phyloP scores from a whole-genome alignment of 208 protist genomes.

The Porcisia deanei region DNA sequence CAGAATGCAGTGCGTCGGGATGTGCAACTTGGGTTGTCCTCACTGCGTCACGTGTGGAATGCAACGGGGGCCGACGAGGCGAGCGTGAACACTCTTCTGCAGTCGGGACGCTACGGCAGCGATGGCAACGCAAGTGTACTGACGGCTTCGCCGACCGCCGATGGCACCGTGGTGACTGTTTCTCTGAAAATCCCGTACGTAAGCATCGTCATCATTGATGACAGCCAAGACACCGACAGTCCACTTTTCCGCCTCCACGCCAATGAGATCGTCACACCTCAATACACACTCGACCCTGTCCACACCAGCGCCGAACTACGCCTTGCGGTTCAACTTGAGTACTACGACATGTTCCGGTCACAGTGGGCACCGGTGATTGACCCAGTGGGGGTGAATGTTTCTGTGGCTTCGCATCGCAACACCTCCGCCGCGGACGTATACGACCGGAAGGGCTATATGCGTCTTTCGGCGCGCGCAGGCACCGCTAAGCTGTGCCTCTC shows the following conservation, averaged over 20 bases:
- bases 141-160: not conserved
- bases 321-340: constrained; percentile 23
- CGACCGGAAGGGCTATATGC: constrained; percentile 23
- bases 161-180: not conserved
- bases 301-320: constrained; percentile 15
- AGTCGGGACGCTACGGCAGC: not conserved
- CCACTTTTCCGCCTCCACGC: constrained; percentile 28
- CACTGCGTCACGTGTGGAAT: constrained; percentile 14
- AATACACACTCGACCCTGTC: constrained; percentile 3
- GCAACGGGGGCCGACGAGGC: not conserved
- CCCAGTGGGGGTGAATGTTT: constrained; percentile 12
- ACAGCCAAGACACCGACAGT: constrained; percentile 25
- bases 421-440: constrained; percentile 17
- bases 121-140: not conserved
- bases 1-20: constrained; percentile 25
- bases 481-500: constrained; percentile 16
- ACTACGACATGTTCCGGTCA: constrained; percentile 23
- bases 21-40: constrained; percentile 16
- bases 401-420: constrained; percentile 18
- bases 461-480: constrained; percentile 17
- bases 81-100: not conserved
- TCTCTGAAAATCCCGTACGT: constrained; percentile 22
- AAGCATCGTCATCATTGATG: constrained; percentile 24
- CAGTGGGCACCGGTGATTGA: constrained; percentile 31
- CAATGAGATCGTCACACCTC: constrained; percentile 17